Conservation (phyloP, 257 asterid genomes). For the Gentiana dahurica region DNA sequence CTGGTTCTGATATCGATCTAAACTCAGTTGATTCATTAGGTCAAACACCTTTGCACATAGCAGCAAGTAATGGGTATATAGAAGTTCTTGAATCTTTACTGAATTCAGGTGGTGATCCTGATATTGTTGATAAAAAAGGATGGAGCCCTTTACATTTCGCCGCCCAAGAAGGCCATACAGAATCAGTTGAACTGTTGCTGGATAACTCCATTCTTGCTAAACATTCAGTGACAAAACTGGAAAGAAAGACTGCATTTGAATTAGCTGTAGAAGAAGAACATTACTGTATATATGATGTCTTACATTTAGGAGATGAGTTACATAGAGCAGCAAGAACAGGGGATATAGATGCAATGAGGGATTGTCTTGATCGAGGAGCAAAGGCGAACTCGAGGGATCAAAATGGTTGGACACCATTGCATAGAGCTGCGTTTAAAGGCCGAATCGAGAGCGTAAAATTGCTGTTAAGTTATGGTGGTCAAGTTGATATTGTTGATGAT, state of each 20-base stretch:
- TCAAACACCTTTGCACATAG: conserved; percentile 48
- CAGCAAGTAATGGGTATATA: conserved; percentile 33
- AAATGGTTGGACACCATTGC: conserved; percentile 75
- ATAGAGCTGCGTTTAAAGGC: conserved; percentile 69
- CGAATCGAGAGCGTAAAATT: conserved; percentile 43
- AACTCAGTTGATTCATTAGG: conserved; percentile 27
- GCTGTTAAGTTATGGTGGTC: conserved; percentile 45
- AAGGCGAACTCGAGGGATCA: conserved; percentile 52
- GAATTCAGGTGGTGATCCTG: conserved; percentile 34
- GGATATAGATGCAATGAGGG: conserved; percentile 35
- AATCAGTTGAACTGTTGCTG: conserved; percentile 28
- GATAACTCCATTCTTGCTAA: conserved; percentile 30
- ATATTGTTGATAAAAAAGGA: conserved; percentile 25
- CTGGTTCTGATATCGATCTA: conserved; percentile 40
- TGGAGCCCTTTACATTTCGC: conserved; percentile 63
- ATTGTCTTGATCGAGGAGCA: conserved; percentile 47
- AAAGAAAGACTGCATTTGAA: conserved; percentile 49
- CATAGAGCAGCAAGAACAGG: conserved; percentile 44
- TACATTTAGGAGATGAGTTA: conserved; percentile 40
- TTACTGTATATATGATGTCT: conserved; percentile 23
- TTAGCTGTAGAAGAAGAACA: conserved; percentile 44
- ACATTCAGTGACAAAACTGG: conserved; percentile 23
- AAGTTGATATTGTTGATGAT: conserved; percentile 42
- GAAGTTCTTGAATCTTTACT: conserved; percentile 40
- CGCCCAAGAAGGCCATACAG: conserved; percentile 28